Evolutionary conservation across 495 filamentous ascomycete genomes (phyloP).

Genomic region (Penicillium nucicola): DNA sequence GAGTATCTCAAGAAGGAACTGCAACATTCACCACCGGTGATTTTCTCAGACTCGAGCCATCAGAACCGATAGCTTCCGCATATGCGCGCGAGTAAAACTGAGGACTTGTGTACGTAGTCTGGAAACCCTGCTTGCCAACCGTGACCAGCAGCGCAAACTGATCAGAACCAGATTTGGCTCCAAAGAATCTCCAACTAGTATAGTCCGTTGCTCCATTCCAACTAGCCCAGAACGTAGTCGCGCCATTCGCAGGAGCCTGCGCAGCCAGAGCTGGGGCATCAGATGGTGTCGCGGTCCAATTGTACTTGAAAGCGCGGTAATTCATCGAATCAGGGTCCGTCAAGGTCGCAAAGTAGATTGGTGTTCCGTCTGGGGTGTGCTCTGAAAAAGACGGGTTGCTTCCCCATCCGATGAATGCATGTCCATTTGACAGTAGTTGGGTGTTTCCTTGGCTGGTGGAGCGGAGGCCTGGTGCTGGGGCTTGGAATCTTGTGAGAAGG

Average conservation of each 20-base stretch:
- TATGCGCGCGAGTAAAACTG: background rate
- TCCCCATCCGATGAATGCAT: conserved; percentile 50
- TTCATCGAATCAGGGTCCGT: conserved; percentile 4
- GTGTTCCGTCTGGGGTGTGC: conserved; percentile 39
- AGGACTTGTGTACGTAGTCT: conserved; percentile 9
- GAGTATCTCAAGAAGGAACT: too few species aligned
- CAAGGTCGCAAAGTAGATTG: conserved; percentile 29
- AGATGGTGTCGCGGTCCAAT: conserved; percentile 12
- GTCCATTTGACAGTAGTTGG: conserved; percentile 46
- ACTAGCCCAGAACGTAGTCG: conserved; percentile 4
- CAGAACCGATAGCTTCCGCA: background rate
- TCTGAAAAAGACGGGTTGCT: conserved; percentile 45
- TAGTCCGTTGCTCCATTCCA: conserved; percentile 12
- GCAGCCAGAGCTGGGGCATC: background rate
- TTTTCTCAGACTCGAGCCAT: background rate
- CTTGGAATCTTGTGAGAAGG: conserved; percentile 19
- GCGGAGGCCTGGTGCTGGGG: conserved; percentile 29
- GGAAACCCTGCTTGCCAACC: conserved; percentile 4
- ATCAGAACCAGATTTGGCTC: background rate
- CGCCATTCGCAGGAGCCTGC: background rate
- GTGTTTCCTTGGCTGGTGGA: conserved; percentile 50
- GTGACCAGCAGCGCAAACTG: background rate
- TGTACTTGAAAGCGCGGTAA: conserved; percentile 20
- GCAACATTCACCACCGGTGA: background rate
- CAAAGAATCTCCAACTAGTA: conserved; percentile 1